These are phyloP conservation scores for Teratosphaeria zuluensis DNA, from an alignment of 2,329 filamentous ascomycete genomes.

Conservation along the genomic window DNA sequence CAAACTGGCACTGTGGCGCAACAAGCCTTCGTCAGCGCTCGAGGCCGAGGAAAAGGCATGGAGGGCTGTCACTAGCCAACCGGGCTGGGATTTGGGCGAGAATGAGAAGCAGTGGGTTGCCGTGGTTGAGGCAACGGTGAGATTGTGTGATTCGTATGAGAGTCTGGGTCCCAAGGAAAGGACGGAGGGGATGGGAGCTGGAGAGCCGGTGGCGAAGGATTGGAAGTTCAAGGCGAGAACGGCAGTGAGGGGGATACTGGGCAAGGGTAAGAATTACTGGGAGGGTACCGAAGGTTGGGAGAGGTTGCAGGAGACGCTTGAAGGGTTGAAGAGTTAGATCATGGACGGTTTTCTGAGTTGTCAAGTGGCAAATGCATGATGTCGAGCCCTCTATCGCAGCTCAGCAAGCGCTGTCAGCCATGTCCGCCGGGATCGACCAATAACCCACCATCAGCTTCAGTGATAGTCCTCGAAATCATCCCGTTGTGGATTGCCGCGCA, in stretches of 20 bases:
- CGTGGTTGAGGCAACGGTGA: constrained; percentile 68
- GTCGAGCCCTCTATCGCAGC: not conserved
- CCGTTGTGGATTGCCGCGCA: not conserved
- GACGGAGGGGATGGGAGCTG: constrained; percentile 43
- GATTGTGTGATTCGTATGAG: constrained; percentile 74
- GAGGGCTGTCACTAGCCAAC: constrained; percentile 56
- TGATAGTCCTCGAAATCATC: not conserved
- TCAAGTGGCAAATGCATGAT: not conserved
- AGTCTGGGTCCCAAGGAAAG: constrained; percentile 47
- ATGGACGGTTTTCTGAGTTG: not conserved
- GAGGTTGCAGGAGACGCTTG: constrained; percentile 42
- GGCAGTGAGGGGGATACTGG: constrained; percentile 73
- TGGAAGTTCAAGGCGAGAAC: constrained; percentile 87
- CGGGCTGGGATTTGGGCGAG: constrained; percentile 44
- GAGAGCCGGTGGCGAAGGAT: constrained; percentile 59
- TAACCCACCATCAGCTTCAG: not conserved
- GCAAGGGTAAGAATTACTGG: constrained; percentile 72
- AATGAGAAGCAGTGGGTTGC: constrained; percentile 57
- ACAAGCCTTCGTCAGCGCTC: constrained; percentile 61
- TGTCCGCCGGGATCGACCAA: not conserved
- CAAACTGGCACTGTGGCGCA: constrained; percentile 62
- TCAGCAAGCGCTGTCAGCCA: not conserved
- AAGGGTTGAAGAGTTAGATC: constrained; percentile 30
- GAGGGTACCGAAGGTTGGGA: constrained; percentile 65
- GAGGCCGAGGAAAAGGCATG: constrained; percentile 84